A percentile compares a stretch with the other conserved stretches of the same genome.
These are phyloP conservation scores for Ehretia macrophylla DNA, from an alignment of 257 asterid species.

Conservation along the genomic window DNA sequence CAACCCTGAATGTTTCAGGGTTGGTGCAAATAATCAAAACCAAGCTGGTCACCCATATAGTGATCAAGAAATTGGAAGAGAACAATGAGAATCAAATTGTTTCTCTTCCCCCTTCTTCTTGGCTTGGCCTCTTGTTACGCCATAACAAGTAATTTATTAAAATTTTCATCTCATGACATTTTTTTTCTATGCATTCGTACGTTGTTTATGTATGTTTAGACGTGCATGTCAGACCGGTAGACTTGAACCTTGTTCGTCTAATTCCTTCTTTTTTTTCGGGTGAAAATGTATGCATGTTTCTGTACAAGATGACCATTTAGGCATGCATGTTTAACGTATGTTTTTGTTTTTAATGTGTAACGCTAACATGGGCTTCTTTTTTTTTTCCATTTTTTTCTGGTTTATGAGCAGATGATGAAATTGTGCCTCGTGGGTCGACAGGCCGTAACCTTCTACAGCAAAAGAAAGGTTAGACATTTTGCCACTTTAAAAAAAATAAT, in stretches of 20 bases:
- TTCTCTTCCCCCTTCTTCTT: conserved; percentile 45
- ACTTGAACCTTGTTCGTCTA: too few relatives aligned
- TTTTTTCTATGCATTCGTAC: background rate
- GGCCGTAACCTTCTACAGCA: conserved; percentile 86
- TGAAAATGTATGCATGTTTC: too few relatives aligned
- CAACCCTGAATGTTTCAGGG: conserved; percentile 8
- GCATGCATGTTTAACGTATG: background rate
- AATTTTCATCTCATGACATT: background rate
- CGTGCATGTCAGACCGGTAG: too few relatives aligned
- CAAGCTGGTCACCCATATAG: background rate
- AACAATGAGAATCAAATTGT: conserved; percentile 41
- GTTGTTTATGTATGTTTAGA: background rate
- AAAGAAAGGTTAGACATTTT: conserved; percentile 38
- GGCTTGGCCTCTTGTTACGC: conserved; percentile 55
- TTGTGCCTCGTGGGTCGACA: conserved; percentile 31
- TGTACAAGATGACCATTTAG: too few relatives aligned
- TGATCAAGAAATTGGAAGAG: conserved; percentile 23
- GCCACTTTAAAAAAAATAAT: too few relatives aligned
- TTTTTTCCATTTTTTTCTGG: background rate
- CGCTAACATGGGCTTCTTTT: background rate
- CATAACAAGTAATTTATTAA: conserved; percentile 44
- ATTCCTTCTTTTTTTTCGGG: background rate
- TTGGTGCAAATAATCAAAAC: conserved; percentile 4
- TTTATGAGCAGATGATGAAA: conserved; percentile 54
- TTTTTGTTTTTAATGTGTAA: background rate